phyloP scores from a whole-genome alignment of 495 filamentous ascomycete genomes.

The Sabuloglossum arenarium region DNA sequence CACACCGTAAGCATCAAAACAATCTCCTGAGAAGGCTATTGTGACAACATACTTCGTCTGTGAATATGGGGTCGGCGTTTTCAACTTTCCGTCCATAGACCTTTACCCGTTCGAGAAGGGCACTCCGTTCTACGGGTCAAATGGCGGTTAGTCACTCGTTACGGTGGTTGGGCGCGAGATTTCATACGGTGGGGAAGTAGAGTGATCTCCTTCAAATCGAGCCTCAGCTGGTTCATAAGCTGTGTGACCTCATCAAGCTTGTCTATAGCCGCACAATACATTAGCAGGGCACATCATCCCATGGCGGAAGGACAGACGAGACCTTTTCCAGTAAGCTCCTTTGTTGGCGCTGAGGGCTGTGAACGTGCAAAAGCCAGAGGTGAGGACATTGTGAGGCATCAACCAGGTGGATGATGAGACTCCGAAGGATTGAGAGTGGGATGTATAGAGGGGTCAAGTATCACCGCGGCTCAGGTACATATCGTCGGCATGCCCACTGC shows the following conservation, averaged over 20 bases:
- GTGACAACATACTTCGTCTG: constrained; percentile 33
- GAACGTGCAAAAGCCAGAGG: background rate
- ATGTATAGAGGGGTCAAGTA: background rate
- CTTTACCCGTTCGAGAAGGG: constrained; percentile 52
- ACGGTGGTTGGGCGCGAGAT: background rate
- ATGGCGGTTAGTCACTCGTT: constrained; percentile 5
- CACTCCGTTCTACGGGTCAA: constrained; percentile 31
- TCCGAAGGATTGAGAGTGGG: background rate
- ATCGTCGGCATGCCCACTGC: background rate
- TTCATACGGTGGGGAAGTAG: constrained; percentile 35
- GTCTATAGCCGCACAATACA: constrained; percentile 19
- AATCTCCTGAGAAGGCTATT: no score
- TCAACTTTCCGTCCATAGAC: constrained; percentile 50
- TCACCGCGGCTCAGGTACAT: background rate
- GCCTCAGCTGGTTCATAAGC: constrained; percentile 33
- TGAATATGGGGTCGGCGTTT: constrained; percentile 63
- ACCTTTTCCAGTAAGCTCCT: background rate
- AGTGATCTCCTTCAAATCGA: constrained; percentile 31
- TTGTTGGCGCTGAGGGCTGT: background rate
- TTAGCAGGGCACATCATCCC: background rate
- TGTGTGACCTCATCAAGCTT: constrained; percentile 41
- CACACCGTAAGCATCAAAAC: background rate
- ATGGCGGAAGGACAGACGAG: background rate
- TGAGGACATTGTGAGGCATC: background rate
- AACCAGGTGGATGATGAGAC: background rate